Conservation (phyloP, 2,329 filamentous ascomycete genomes). For the Ophiosphaerella herpotricha region DNA sequence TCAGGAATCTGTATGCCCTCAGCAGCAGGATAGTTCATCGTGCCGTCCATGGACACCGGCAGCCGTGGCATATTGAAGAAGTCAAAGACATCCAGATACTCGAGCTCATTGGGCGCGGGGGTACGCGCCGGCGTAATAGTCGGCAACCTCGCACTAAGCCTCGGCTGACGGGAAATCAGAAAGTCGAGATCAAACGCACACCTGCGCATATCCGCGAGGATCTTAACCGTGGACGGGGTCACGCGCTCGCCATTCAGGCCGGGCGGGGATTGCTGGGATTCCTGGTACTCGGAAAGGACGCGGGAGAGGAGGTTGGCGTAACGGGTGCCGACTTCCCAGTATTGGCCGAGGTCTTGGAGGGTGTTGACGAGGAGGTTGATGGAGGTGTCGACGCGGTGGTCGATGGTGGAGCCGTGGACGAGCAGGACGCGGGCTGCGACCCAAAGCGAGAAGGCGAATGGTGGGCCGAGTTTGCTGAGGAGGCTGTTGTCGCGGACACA, state of each 20-base stretch:
- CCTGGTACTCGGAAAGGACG: constrained; percentile 83
- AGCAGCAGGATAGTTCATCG: constrained; percentile 33
- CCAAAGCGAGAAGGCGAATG: constrained; percentile 92
- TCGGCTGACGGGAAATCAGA: constrained; percentile 80
- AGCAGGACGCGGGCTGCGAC: constrained; percentile 84
- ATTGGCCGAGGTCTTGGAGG: constrained; percentile 76
- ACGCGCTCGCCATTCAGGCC: constrained; percentile 69
- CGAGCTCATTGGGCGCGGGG: constrained; percentile 79
- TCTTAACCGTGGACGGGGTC: constrained; percentile 81
- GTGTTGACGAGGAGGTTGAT: constrained; percentile 83
- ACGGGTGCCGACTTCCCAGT: constrained; percentile 84
- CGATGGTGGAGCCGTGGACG: constrained; percentile 88
- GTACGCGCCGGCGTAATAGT: constrained; percentile 64
- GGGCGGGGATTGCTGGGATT: constrained; percentile 67
- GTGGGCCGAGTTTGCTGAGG: constrained; percentile 80
- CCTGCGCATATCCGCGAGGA: constrained; percentile 87
- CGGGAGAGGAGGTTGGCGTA: constrained; percentile 80
- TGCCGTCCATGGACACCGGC: constrained; percentile 48
- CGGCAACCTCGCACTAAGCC: constrained; percentile 41
- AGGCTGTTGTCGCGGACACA: constrained; percentile 76
- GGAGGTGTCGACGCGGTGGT: constrained; percentile 78
- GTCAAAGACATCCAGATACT: constrained; percentile 90
- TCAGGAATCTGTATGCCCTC: constrained; percentile 35
- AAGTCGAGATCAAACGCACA: constrained; percentile 91
- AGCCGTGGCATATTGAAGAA: constrained; percentile 91